A percentile compares a stretch with the other conserved stretches of the same genome.
These are phyloP conservation scores for Rhynchosporium agropyri DNA, from an alignment of 2,329 filamentous ascomycete species.

Conservation along the genomic window DNA sequence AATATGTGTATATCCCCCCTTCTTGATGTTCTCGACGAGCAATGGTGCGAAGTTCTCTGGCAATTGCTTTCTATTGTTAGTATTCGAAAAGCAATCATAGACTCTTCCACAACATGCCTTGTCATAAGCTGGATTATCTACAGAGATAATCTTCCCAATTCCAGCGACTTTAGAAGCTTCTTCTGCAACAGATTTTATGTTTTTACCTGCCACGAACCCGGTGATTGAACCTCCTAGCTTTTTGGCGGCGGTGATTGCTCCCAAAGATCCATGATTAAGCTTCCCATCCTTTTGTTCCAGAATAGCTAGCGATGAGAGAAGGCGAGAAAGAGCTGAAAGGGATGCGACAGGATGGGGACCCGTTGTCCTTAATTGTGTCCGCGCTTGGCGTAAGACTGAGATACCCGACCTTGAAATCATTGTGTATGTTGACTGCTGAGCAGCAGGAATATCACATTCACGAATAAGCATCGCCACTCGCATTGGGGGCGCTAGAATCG, in stretches of 20 bases:
- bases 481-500: not conserved
- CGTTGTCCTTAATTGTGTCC: slow-evolving; percentile 47
- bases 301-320: slow-evolving; percentile 86
- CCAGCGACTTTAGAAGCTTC: slow-evolving; percentile 88
- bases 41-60: slow-evolving; percentile 94
- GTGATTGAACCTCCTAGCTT: slow-evolving; percentile 85
- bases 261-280: slow-evolving; percentile 79
- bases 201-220: slow-evolving; percentile 82
- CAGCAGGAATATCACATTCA: not conserved
- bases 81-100: slow-evolving; percentile 7
- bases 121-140: slow-evolving; percentile 90
- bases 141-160: slow-evolving; percentile 85
- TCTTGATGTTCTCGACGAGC: slow-evolving; percentile 94
- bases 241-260: slow-evolving; percentile 81
- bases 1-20: slow-evolving; percentile 90
- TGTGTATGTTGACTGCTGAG: slow-evolving; percentile 27
- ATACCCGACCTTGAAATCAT: slow-evolving; percentile 41
- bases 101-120: slow-evolving; percentile 59
- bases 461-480: slow-evolving; percentile 13
- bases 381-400: slow-evolving; percentile 39
- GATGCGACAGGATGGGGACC: slow-evolving; percentile 45
- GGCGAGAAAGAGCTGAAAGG: slow-evolving; percentile 61
- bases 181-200: slow-evolving; percentile 73
- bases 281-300: slow-evolving; percentile 92
- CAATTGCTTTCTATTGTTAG: slow-evolving; percentile 62